Evolutionary conservation across 2,329 filamentous ascomycete genomes (phyloP).

Genomic region (Ophiostoma pallidulum): DNA sequence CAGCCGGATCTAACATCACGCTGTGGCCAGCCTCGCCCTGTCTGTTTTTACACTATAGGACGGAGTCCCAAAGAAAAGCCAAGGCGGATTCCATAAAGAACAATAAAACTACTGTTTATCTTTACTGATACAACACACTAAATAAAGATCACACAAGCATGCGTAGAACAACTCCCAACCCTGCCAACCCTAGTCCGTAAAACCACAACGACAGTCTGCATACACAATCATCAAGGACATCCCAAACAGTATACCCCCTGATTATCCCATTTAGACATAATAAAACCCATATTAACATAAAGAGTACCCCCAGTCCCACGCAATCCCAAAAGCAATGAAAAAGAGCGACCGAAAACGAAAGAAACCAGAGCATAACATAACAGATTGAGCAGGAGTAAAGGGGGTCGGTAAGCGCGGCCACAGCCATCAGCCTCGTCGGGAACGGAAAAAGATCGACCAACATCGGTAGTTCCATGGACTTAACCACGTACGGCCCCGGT

Average conservation of each 20-base stretch:
- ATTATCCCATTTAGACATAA: not conserved
- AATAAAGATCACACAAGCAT: not conserved
- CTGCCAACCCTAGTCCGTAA: not conserved
- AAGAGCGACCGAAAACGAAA: not conserved
- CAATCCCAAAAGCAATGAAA: not conserved
- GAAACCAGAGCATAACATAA: not conserved
- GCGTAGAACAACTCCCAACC: not conserved
- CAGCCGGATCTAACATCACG: too few relatives aligned
- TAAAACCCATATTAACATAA: too few relatives aligned
- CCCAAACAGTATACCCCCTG: not conserved
- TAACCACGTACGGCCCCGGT: too few relatives aligned
- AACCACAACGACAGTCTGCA: not conserved
- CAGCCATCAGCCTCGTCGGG: too few relatives aligned
- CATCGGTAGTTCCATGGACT: too few relatives aligned
- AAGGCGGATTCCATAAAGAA: not conserved
- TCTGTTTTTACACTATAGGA: too few relatives aligned
- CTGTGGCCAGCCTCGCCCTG: too few relatives aligned
- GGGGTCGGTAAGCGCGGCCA: too few relatives aligned
- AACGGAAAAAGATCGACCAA: too few relatives aligned
- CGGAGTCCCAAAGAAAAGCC: not conserved
- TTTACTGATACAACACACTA: not conserved
- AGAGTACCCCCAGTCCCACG: too few relatives aligned
- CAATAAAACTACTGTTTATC: not conserved
- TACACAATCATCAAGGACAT: constrained; percentile 1
- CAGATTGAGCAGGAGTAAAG: too few relatives aligned